Conservation (phyloP, 108 stramenopile species). For the Cyclostephanos tholiformis region DNA sequence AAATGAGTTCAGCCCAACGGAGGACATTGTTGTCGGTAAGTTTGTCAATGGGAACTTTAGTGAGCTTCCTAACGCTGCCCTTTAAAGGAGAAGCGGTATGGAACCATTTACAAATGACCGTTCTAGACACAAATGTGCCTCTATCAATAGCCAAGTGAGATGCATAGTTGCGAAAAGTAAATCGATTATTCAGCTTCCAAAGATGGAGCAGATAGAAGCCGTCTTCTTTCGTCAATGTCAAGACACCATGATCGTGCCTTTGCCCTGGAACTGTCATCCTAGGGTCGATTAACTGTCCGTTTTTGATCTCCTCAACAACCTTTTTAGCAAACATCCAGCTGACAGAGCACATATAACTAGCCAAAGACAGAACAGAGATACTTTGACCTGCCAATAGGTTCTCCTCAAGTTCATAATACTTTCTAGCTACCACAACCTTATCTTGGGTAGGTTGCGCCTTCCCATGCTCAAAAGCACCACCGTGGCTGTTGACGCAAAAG, state of each 20-base stretch:
- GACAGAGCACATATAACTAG: too few species aligned
- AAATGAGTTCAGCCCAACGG: background rate
- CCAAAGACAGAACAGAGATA: too few species aligned
- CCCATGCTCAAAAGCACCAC: too few species aligned
- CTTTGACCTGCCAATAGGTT: too few species aligned
- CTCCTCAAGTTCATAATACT: too few species aligned
- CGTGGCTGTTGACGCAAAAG: too few species aligned
- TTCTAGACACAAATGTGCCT: background rate
- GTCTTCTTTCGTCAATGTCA: background rate
- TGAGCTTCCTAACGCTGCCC: background rate
- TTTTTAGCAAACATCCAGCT: too few species aligned
- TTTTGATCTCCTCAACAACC: too few species aligned
- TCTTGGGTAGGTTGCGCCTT: too few species aligned
- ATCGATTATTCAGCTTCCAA: background rate
- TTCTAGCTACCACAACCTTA: too few species aligned
- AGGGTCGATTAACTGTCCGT: too few species aligned
- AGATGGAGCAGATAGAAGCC: background rate
- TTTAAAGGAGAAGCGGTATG: background rate
- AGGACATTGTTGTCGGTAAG: background rate
- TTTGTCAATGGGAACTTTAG: background rate
- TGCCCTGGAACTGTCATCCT: too few species aligned
- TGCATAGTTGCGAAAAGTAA: background rate
- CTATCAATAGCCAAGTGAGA: background rate
- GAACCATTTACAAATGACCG: background rate
- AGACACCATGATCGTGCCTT: background rate